Conservation (phyloP, 805 yeast genomes). For the Debaryomyces tyrocola region DNA sequence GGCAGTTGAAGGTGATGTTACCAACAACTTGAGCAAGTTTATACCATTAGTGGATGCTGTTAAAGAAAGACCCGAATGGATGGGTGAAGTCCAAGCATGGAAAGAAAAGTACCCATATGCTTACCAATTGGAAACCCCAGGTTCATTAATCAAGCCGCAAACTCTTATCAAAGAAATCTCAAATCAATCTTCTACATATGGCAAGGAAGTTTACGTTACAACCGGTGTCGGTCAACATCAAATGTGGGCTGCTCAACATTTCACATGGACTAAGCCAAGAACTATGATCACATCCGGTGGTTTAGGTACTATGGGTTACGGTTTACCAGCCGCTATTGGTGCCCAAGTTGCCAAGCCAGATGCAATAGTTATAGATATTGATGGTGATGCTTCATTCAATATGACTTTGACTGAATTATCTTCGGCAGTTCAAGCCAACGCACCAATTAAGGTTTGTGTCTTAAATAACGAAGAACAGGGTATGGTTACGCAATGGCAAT, state of each 20-base stretch:
- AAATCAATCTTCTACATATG: slow-evolving; percentile 59
- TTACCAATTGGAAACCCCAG: slow-evolving; percentile 79
- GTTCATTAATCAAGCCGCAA: slow-evolving; percentile 85
- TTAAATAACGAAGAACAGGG: slow-evolving; percentile 99
- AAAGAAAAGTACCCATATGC: slow-evolving; percentile 82
- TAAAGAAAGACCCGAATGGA: slow-evolving; percentile 76
- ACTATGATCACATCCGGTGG: slow-evolving; percentile 98
- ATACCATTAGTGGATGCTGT: slow-evolving; percentile 70
- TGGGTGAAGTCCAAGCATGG: slow-evolving; percentile 73
- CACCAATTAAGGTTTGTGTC: slow-evolving; percentile 87
- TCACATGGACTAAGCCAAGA: slow-evolving; percentile 91
- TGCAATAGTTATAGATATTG: slow-evolving; percentile 92
- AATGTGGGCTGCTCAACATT: slow-evolving; percentile 99
- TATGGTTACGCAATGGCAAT: slow-evolving; percentile 99
- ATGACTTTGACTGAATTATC: slow-evolving; percentile 94
- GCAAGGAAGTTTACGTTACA: slow-evolving; percentile 80
- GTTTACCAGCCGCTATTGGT: slow-evolving; percentile 97
- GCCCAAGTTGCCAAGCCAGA: slow-evolving; percentile 97
- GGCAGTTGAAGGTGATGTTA: slow-evolving; percentile 95
- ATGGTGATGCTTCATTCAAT: slow-evolving; percentile 98
- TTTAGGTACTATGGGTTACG: slow-evolving; percentile 98
- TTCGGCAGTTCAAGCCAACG: slow-evolving; percentile 89
- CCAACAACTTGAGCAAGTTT: slow-evolving; percentile 69
- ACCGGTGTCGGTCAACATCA: slow-evolving; percentile 99
- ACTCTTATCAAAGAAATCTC: slow-evolving; percentile 81